Evolutionary conservation across 352 stramenopile genomes (phyloP), one percentile per base, ranked within the genome.

Genomic region (Pythium rishiriense): DNA sequence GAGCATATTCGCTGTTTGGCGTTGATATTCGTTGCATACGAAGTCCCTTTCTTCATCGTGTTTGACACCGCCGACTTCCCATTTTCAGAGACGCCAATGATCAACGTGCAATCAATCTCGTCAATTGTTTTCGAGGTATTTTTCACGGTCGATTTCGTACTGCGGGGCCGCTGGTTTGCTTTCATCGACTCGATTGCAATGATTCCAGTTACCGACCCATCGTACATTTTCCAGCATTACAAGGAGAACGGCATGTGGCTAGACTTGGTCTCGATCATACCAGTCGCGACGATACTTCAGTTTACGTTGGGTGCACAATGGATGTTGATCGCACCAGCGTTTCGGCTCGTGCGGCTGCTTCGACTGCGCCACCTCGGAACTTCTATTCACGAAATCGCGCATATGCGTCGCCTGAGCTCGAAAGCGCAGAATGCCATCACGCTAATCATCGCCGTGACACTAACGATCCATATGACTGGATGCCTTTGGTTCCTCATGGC

Each of bases 401-500:
- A 90, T 33, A 61, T 83, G 21, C 74, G 74, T 6, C 67, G 68
- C 0, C 46, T 91, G 28, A 88, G 76, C n/a, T 91, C 82, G 0
- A 89, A 91, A 35, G 63, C 76, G 24, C 79, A 87, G 29, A 69
- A 69, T 9, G 74, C 80, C 7, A 56, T 83, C 4, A 88, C 77
- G 7, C 76, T 93, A 25, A 47, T 91, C 4, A 46, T 93, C n/a
- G 79, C 72, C 11, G 84, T 93, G 26, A 85, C 79, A 1, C 61
- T 93, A 4, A 70, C 76, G 2, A 71, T 91, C 39, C 84, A 93
- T 52, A 54, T 86, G 12, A 74, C 73, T 0, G 84, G 82, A 3
- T 93, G 84, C 58, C 52, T 90, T 5, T 93, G 84, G 84, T 93
- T 91, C 51, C 62, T 88, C 0, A 90, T 91, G 69, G 74, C 84